A percentile compares a stretch with the other conserved stretches of the same genome.
Evolutionary conservation across 176 grass and related monocot genomes (phyloP).

Genomic region (Miscanthus lutarioriparius): DNA sequence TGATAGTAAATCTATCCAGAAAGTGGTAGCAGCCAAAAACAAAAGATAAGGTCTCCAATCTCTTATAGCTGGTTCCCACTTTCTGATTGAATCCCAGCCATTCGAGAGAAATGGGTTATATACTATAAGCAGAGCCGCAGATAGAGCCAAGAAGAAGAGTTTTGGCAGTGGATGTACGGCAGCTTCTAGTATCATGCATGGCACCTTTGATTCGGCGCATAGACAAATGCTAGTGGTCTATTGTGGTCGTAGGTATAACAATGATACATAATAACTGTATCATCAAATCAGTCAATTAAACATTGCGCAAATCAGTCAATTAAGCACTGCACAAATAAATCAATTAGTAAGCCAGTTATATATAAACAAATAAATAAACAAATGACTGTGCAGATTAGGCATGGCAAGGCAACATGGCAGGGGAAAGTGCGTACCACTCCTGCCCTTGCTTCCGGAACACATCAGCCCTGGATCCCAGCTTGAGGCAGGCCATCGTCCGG

Average conservation of each 20-base stretch:
- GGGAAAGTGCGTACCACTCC: constrained; percentile 56
- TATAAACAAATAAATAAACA: not conserved
- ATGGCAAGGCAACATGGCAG: constrained; percentile 27
- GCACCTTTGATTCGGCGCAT: constrained; percentile 18
- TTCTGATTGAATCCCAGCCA: constrained; percentile 29
- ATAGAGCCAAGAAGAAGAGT: constrained; percentile 39
- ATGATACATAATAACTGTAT: not conserved
- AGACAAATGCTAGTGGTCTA: constrained; percentile 3
- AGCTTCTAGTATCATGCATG: constrained; percentile 35
- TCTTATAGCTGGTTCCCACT: constrained; percentile 36
- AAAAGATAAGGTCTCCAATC: constrained; percentile 1
- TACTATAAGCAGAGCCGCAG: constrained; percentile 35
- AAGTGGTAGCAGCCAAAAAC: constrained; percentile 14
- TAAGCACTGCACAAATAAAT: not conserved
- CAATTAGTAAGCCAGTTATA: not conserved
- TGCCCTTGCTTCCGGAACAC: constrained; percentile 71
- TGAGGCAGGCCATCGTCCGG: constrained; percentile 62
- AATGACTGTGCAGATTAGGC: constrained; percentile 5
- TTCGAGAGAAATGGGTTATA: constrained; percentile 32
- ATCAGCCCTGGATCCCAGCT: constrained; percentile 74
- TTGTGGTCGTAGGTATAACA: not conserved
- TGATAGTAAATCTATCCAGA: too few relatives aligned
- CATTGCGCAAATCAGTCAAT: not conserved
- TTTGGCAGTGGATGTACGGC: constrained; percentile 25
- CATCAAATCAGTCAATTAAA: constrained; percentile 4